These are phyloP conservation scores for Chloropicon primus DNA, from an alignment of 139 green algal species.

Conservation along the genomic window DNA sequence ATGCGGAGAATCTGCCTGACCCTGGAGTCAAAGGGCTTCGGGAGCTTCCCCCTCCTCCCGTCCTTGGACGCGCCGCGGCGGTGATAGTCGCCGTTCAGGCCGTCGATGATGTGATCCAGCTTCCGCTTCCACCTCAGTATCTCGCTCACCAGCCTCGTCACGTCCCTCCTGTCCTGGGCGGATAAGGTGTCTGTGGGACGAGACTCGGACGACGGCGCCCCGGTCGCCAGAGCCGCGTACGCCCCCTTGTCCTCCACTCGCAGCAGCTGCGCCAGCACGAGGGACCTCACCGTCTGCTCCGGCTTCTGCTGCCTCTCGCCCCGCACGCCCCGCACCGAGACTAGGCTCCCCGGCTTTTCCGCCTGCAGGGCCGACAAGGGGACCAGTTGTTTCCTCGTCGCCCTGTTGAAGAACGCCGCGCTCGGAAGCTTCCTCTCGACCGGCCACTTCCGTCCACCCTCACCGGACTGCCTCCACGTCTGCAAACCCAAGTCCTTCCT, in stretches of 20 bases:
- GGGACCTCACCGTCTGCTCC: not conserved
- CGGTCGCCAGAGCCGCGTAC: not conserved
- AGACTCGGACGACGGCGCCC: not conserved
- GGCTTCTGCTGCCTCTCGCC: too few species aligned
- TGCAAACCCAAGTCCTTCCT: too few species aligned
- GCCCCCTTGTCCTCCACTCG: not conserved
- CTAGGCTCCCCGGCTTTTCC: not conserved
- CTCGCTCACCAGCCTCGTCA: not conserved
- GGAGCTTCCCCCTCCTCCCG: not conserved
- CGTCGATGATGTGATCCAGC: not conserved
- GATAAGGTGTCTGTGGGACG: not conserved
- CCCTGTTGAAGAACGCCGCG: not conserved
- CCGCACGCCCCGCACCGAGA: not conserved
- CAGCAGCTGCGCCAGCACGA: not conserved
- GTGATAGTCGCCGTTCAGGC: not conserved
- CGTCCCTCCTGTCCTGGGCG: not conserved
- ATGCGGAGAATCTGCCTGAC: conserved; percentile 44
- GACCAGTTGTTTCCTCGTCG: not conserved
- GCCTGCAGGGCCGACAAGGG: not conserved
- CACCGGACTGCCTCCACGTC: too few species aligned
- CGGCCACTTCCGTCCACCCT: too few species aligned
- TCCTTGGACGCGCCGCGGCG: not conserved
- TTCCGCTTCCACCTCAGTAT: not conserved
- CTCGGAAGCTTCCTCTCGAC: too few species aligned
- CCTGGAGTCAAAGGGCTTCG: not conserved